These are phyloP conservation scores for Lonicera japonica DNA, from an alignment of 129 eudicot species.

Conservation along the genomic window DNA sequence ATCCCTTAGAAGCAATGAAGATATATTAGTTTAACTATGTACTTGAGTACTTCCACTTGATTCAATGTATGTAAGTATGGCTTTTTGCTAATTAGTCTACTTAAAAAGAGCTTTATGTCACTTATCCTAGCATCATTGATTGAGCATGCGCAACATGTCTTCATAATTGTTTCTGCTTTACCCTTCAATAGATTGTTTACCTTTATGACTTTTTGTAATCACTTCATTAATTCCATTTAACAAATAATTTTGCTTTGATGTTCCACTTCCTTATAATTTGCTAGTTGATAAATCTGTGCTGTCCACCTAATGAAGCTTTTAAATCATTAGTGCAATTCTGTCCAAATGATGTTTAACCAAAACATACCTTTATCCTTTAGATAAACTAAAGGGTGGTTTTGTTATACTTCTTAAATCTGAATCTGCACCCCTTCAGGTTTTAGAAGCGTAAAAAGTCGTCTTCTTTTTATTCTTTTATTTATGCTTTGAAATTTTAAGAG, in stretches of 20 bases:
- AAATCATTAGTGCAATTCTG: no score
- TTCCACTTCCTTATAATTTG: slow-evolving; percentile 14
- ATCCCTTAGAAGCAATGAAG: neutral
- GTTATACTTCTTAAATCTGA: no score
- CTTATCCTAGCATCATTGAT: slow-evolving; percentile 21
- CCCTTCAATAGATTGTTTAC: neutral
- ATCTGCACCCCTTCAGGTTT: no score
- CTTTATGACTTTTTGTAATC: slow-evolving; percentile 26
- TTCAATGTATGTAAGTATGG: slow-evolving; percentile 8
- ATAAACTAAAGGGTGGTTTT: no score
- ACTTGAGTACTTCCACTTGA: neutral
- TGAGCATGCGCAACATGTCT: slow-evolving; percentile 31
- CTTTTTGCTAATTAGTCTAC: neutral
- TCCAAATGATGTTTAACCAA: no score
- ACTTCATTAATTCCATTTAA: slow-evolving; percentile 18
- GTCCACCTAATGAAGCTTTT: slow-evolving; percentile 11
- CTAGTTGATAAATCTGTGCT: slow-evolving; percentile 10
- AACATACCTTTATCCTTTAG: no score
- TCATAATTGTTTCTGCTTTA: slow-evolving; percentile 30
- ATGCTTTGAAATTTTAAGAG: no score
- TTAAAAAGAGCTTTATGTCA: slow-evolving; percentile 17
- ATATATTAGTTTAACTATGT: neutral
- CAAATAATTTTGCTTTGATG: slow-evolving; percentile 3
- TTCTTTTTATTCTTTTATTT: no score
- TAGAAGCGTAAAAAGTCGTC: no score